phyloP scores from a whole-genome alignment of 306 rosid genomes.

The Cicer pinnatifidum region DNA sequence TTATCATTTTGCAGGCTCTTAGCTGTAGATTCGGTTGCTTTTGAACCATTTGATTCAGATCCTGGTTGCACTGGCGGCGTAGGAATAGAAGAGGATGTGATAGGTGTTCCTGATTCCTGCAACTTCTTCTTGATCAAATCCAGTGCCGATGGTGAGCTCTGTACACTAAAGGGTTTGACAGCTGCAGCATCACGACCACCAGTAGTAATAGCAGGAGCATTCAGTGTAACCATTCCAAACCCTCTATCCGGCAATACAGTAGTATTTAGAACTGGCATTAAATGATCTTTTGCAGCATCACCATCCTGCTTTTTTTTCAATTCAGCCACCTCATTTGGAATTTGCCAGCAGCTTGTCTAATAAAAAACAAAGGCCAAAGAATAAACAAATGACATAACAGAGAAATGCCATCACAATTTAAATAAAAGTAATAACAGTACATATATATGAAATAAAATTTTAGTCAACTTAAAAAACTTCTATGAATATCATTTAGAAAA shows the following conservation, averaged over 20 bases:
- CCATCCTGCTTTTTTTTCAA: slow-evolving; percentile 77
- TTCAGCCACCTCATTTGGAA: slow-evolving; percentile 92
- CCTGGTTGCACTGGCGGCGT: slow-evolving; percentile 51
- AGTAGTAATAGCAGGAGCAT: slow-evolving; percentile 84
- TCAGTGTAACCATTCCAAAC: slow-evolving; percentile 67
- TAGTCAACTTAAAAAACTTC: slow-evolving; percentile 6
- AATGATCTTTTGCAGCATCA: slow-evolving; percentile 64
- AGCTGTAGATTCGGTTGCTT: slow-evolving; percentile 60
- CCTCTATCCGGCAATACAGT: slow-evolving; percentile 70
- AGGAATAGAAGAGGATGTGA: slow-evolving; percentile 68
- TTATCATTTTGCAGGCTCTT: slow-evolving; percentile 73
- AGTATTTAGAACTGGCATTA: slow-evolving; percentile 59
- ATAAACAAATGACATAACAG: slow-evolving; percentile 35
- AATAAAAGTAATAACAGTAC: slow-evolving; percentile 1
- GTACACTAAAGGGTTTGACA: slow-evolving; percentile 58
- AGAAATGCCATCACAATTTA: slow-evolving; percentile 23
- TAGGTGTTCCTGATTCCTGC: slow-evolving; percentile 91
- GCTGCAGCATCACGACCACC: slow-evolving; percentile 96
- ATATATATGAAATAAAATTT: not conserved
- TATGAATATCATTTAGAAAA: slow-evolving; percentile 29
- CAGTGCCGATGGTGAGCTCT: slow-evolving; percentile 79
- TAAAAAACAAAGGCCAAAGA: slow-evolving; percentile 37
- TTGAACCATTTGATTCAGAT: slow-evolving; percentile 78
- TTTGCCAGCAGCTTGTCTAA: slow-evolving; percentile 98
- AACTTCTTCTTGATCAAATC: slow-evolving; percentile 93